A percentile compares a stretch with the other conserved stretches of the same genome.
These are phyloP conservation scores for Trichoderma oligosporum DNA, from an alignment of 2,329 filamentous ascomycete species.

Conservation along the genomic window DNA sequence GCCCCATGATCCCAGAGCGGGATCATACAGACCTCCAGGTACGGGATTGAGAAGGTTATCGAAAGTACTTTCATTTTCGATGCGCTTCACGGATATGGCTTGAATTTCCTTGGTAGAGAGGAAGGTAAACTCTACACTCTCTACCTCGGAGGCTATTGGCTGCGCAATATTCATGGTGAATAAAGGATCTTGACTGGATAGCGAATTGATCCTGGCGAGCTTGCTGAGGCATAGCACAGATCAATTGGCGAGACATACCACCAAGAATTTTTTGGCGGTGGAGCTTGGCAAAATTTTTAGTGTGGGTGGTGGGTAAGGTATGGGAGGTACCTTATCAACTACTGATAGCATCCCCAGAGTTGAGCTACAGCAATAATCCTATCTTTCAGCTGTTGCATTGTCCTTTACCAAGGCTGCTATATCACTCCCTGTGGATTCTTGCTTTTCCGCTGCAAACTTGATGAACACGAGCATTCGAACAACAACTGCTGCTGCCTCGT, in stretches of 20 bases:
- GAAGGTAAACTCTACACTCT: constrained; percentile 85
- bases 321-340: no score
- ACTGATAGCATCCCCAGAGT: not conserved
- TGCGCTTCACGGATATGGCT: constrained; percentile 85
- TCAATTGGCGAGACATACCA: constrained; percentile 17
- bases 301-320: constrained; percentile 6
- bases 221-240: constrained; percentile 12
- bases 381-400: not conserved
- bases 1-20: constrained; percentile 83
- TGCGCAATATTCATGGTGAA: constrained; percentile 67
- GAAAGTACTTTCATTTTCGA: constrained; percentile 91
- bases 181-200: constrained; percentile 8
- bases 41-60: constrained; percentile 86
- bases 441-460: not conserved
- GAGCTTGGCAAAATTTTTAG: constrained; percentile 39
- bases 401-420: not conserved
- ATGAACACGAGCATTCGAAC: not conserved
- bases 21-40: constrained; percentile 87
- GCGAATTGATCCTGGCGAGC: constrained; percentile 10
- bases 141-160: constrained; percentile 77
- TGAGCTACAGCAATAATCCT: not conserved
- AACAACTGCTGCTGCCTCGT: not conserved
- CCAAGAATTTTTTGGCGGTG: constrained; percentile 44
- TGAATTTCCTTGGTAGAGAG: constrained; percentile 79
- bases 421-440: not conserved